Conservation (phyloP, 1,139 yeast genomes). For the Geotrichum macrosporum region DNA sequence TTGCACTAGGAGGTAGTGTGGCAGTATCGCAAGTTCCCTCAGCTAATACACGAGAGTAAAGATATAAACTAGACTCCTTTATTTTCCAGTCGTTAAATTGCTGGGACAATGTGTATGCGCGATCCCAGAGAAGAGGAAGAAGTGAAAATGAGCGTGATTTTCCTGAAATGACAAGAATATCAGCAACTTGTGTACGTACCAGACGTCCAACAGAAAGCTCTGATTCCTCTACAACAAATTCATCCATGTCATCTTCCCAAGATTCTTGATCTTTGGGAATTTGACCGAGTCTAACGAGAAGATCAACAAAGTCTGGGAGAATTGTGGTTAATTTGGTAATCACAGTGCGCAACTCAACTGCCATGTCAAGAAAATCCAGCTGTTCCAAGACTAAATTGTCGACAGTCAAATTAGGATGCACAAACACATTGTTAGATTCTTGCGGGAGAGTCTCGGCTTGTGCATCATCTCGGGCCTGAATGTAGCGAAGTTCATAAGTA, state of each 20-base stretch:
- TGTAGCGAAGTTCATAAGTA: slow-evolving; percentile 9
- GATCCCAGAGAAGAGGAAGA: slow-evolving; percentile 16
- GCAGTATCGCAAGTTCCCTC: slow-evolving; percentile 22
- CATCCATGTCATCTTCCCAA: slow-evolving; percentile 56
- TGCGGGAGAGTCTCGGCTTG: slow-evolving; percentile 25
- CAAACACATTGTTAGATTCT: slow-evolving; percentile 31
- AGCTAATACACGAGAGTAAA: slow-evolving; percentile 20
- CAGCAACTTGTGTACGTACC: slow-evolving; percentile 29
- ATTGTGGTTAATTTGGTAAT: slow-evolving; percentile 8
- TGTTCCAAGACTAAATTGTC: slow-evolving; percentile 16
- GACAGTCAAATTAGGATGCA: slow-evolving; percentile 17
- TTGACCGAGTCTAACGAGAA: slow-evolving; percentile 27
- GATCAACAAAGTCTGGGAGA: slow-evolving; percentile 22
- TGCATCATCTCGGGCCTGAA: slow-evolving; percentile 9
- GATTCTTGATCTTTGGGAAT: slow-evolving; percentile 32
- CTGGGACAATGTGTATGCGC: slow-evolving; percentile 7
- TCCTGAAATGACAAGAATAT: slow-evolving; percentile 23
- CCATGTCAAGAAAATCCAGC: slow-evolving; percentile 19
- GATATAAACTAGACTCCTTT: slow-evolving; percentile 23
- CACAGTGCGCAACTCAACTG: slow-evolving; percentile 15
- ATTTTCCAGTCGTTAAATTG: slow-evolving; percentile 18
- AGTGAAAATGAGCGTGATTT: slow-evolving; percentile 18
- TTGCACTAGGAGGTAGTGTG: slow-evolving; percentile 20
- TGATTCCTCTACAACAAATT: slow-evolving; percentile 65
- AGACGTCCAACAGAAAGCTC: slow-evolving; percentile 49